A percentile compares a stretch with the other conserved stretches of the same genome.
These are phyloP conservation scores for Talaromyces sp. DNA, from an alignment of 2,329 filamentous ascomycete genomes.

Conservation along the genomic window DNA sequence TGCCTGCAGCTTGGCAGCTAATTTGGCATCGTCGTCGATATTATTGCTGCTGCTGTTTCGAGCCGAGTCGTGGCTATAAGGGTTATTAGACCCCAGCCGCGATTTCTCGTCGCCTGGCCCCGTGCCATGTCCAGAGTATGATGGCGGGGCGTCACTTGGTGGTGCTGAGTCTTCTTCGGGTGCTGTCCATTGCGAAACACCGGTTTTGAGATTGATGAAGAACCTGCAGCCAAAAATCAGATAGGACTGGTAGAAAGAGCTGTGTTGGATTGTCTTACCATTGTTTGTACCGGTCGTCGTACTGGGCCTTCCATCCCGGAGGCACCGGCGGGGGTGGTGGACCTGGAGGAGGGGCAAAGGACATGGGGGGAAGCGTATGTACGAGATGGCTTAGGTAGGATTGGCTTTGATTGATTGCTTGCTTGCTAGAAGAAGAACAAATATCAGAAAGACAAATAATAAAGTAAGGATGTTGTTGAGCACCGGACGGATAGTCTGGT, in stretches of 20 bases:
- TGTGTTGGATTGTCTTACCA: slow-evolving; percentile 47
- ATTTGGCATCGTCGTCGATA: slow-evolving; percentile 61
- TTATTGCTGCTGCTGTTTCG: slow-evolving; percentile 15
- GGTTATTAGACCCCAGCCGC: slow-evolving; percentile 61
- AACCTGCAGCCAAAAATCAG: slow-evolving; percentile 52
- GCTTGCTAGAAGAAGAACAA: background rate
- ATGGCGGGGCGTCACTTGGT: slow-evolving; percentile 37
- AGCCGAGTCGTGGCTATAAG: slow-evolving; percentile 43
- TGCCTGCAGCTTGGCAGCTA: slow-evolving; percentile 73
- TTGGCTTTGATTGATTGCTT: background rate
- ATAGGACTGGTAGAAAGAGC: background rate
- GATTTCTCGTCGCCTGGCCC: slow-evolving; percentile 39
- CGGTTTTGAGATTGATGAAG: slow-evolving; percentile 84
- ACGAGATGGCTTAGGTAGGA: background rate
- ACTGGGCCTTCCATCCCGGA: slow-evolving; percentile 78
- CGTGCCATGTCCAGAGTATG: slow-evolving; percentile 47
- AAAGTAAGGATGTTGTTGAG: background rate
- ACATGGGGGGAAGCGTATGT: slow-evolving; percentile 18
- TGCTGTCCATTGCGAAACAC: slow-evolving; percentile 84
- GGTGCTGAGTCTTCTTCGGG: slow-evolving; percentile 53
- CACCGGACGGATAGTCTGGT: background rate
- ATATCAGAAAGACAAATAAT: background rate
- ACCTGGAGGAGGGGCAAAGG: slow-evolving; percentile 37
- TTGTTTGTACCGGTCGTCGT: slow-evolving; percentile 83
- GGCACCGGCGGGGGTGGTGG: slow-evolving; percentile 59